phyloP scores from a whole-genome alignment of 2,329 filamentous ascomycete species.

The Neurospora sp. region DNA sequence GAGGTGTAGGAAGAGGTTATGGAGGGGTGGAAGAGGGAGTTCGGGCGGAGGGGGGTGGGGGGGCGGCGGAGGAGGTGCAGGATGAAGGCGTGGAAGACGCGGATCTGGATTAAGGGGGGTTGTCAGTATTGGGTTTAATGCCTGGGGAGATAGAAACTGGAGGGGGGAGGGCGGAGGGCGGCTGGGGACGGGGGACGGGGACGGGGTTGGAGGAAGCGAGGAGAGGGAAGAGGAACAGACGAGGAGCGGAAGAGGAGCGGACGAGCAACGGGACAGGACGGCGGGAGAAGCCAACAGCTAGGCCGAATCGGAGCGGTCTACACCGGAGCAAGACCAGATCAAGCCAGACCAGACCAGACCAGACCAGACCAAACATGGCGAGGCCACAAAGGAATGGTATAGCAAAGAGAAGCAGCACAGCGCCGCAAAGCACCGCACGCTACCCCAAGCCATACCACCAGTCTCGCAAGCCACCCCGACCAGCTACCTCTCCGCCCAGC shows the following conservation, averaged over 20 bases:
- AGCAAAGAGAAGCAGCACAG: background rate
- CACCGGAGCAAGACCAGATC: no score
- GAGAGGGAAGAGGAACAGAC: no score
- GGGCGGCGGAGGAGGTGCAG: slow-evolving; percentile 20
- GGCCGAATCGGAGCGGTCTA: no score
- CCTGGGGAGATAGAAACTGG: no score
- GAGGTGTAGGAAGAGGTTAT: slow-evolving; percentile 22
- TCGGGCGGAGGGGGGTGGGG: slow-evolving; percentile 17
- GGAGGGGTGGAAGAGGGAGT: slow-evolving; percentile 27
- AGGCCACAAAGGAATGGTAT: background rate
- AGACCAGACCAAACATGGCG: background rate
- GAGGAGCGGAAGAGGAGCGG: no score
- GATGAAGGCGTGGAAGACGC: slow-evolving; percentile 26
- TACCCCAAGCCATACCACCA: background rate
- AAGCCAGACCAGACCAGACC: background rate
- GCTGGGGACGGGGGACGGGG: no score
- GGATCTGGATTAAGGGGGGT: slow-evolving; percentile 7
- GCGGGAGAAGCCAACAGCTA: no score
- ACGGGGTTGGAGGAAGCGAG: no score
- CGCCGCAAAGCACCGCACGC: background rate
- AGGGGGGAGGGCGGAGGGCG: no score
- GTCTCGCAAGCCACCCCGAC: background rate
- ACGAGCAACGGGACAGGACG: no score
- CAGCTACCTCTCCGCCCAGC: background rate
- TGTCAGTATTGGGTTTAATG: no score